Conservation (phyloP, 441 rosid species). For the Syzygium syzygioides region DNA sequence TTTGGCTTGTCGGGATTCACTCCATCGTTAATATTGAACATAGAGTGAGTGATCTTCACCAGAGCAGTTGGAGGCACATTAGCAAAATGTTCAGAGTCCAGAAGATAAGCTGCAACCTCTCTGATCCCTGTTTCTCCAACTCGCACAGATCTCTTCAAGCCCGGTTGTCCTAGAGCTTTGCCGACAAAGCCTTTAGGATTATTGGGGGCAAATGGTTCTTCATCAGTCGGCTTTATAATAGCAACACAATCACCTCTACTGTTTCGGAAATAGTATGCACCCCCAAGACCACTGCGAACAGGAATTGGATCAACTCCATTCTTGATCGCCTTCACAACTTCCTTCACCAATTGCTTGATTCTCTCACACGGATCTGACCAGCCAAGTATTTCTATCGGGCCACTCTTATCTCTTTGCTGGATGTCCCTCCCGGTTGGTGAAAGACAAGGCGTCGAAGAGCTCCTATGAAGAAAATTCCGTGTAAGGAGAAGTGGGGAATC, state of each 20-base stretch:
- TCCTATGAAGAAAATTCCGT: conserved; percentile 33
- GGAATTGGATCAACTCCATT: conserved; percentile 38
- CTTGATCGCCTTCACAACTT: conserved; percentile 33
- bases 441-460: conserved; percentile 50
- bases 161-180: conserved; percentile 49
- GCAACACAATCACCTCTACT: conserved; percentile 35
- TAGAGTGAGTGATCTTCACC: conserved; percentile 45
- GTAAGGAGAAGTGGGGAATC: conserved; percentile 47
- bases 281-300: conserved; percentile 46
- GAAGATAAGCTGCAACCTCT: conserved; percentile 51
- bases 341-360: conserved; percentile 27
- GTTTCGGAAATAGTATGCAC: conserved; percentile 43
- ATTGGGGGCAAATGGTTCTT: conserved; percentile 53
- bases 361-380: conserved; percentile 23
- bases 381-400: conserved; percentile 38
- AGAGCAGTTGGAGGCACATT: conserved; percentile 49
- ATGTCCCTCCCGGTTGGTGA: conserved; percentile 36
- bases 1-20: conserved; percentile 27
- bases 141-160: conserved; percentile 44
- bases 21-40: conserved; percentile 42
- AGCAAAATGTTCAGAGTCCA: conserved; percentile 36
- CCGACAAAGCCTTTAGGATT: conserved; percentile 55
- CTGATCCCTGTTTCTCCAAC: conserved; percentile 50
- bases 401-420: conserved; percentile 36
- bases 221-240: conserved; percentile 50